Evolutionary conservation across 2,329 filamentous ascomycete genomes (phyloP), one percentile per base, ranked within the genome.

Genomic region (Aschersonia sp.): DNA sequence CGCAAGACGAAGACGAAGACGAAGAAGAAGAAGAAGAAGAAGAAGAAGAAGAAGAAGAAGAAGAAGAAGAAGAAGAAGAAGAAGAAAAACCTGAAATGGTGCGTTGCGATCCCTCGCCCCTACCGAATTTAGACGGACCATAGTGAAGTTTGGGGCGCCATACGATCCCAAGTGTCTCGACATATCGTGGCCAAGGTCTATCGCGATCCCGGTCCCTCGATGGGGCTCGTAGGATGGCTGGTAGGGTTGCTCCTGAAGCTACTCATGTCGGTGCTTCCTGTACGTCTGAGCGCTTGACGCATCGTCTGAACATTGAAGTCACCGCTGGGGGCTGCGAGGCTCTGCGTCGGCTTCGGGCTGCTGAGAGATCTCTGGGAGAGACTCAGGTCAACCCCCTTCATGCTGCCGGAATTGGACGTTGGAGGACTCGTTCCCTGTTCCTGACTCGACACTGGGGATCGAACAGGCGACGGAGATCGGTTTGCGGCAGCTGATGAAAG

Each of bases 221-320:
- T 66, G 1, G 79, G 79, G 56, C 78, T 82, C 35, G 71, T 65
- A 4, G 78, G 76, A 46, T 70, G 66, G 4, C 35, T 37, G 8
- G 35, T 37, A 37, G 35, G 35, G 12, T 37, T 37, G 62, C 78
- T 81, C 51, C 74, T 67, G 44, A 71, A 60, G 44, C 65, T 68
- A 53, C 71, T 70, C 49, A 95, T 67, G 60, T 95, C 90, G 14
- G 84, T 79, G 64, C 87, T 95, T 43, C 81, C 86, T 11, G 88
- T 94, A 62, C 86, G 83, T 59, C 85, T 74, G 58, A 95, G 69
- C 12, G 87, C 89, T 65, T 95, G 88, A 46, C 83, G 76, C 89
- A 95, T 94, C 4, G 89, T 95, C 70, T 95, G 88, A 53, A 95
- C 84, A 50, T 84, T 87, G 50, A 95, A 69, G 52, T 95, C 89